Percentiles rank a stretch among this genome's conserved stretches.
Evolutionary conservation across 2,329 filamentous ascomycete genomes (phyloP).

Genomic region (Paraphoma chrysanthemicola): DNA sequence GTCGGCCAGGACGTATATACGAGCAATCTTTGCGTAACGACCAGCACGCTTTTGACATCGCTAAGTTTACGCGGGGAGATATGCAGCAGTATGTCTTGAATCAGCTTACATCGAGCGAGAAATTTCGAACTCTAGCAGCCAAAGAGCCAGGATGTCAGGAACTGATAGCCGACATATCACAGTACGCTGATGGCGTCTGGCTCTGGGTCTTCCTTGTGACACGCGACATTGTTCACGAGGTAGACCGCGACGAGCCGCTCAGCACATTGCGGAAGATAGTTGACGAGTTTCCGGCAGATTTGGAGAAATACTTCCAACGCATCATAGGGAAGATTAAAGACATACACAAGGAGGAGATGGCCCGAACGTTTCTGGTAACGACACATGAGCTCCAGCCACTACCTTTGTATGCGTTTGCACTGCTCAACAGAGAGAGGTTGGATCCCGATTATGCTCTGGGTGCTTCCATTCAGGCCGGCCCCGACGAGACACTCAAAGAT

Average conservation of each 20-base stretch:
- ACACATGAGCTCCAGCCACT: slow-evolving; percentile 4
- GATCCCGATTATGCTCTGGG: slow-evolving; percentile 5
- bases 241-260: slow-evolving; percentile 9
- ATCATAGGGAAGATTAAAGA: slow-evolving; percentile 14
- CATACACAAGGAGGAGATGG: slow-evolving; percentile 14
- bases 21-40: not conserved
- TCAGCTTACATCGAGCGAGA: too few relatives aligned
- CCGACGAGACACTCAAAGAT: not conserved
- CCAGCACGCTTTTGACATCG: not conserved
- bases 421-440: slow-evolving; percentile 9
- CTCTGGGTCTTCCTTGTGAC: slow-evolving; percentile 27
- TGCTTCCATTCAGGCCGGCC: not conserved
- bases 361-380: slow-evolving; percentile 17
- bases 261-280: slow-evolving; percentile 12
- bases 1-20: slow-evolving; percentile 9
- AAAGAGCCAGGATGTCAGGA: not conserved
- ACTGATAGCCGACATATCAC: slow-evolving; percentile 5
- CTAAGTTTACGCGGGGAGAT: slow-evolving; percentile 1
- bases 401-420: slow-evolving; percentile 10
- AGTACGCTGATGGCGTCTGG: slow-evolving; percentile 20
- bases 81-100: slow-evolving; percentile 6
- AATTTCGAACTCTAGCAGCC: not conserved
- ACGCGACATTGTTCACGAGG: not conserved
- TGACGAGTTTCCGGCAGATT: slow-evolving; percentile 12
- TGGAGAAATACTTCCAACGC: slow-evolving; percentile 19